Percentiles rank a stretch among this genome's conserved stretches.
These are phyloP conservation scores for Neoarthrinium moseri DNA, from an alignment of 2,329 filamentous ascomycete species.

Conservation along the genomic window DNA sequence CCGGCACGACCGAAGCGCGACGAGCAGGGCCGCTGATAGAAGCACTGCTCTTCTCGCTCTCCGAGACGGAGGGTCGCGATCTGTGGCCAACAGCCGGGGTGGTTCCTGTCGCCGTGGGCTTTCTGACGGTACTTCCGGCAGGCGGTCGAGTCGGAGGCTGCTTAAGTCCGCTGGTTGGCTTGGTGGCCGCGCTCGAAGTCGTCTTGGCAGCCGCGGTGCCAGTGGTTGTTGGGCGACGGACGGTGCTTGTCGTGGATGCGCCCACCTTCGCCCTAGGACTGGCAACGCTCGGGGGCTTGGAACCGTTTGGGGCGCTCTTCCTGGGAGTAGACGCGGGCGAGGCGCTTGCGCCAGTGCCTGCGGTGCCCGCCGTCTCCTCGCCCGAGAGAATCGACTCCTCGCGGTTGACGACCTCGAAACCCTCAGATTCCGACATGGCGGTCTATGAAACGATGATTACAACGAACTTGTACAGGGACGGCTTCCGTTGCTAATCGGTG, in stretches of 20 bases:
- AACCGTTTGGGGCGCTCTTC: constrained; percentile 27
- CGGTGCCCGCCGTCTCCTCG: constrained; percentile 30
- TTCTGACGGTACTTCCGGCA: constrained; percentile 32
- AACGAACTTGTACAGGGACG: constrained; percentile 10
- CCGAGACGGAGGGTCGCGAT: constrained; percentile 48
- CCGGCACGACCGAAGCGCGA: constrained; percentile 42
- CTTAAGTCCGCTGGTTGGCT: constrained; percentile 38
- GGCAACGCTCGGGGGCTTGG: constrained; percentile 28
- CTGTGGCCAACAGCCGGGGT: constrained; percentile 41
- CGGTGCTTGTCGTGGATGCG: constrained; percentile 26
- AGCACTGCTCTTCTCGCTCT: constrained; percentile 48
- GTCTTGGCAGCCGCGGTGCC: constrained; percentile 23
- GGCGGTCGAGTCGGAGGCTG: constrained; percentile 50
- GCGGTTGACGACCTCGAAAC: constrained; percentile 42
- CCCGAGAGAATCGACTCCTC: constrained; percentile 38
- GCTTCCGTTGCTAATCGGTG: too few species aligned
- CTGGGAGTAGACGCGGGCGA: constrained; percentile 22
- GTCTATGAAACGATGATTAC: constrained; percentile 8
- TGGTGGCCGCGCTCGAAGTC: constrained; percentile 29
- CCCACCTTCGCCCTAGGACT: constrained; percentile 1
- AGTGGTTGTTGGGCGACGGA: constrained; percentile 32
- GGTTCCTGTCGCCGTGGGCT: constrained; percentile 25
- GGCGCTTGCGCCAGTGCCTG: constrained; percentile 26
- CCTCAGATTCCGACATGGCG: constrained; percentile 48
- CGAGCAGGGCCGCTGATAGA: constrained; percentile 37